phyloP scores from a whole-genome alignment of 441 rosid species.

The Erodium moschatum region DNA sequence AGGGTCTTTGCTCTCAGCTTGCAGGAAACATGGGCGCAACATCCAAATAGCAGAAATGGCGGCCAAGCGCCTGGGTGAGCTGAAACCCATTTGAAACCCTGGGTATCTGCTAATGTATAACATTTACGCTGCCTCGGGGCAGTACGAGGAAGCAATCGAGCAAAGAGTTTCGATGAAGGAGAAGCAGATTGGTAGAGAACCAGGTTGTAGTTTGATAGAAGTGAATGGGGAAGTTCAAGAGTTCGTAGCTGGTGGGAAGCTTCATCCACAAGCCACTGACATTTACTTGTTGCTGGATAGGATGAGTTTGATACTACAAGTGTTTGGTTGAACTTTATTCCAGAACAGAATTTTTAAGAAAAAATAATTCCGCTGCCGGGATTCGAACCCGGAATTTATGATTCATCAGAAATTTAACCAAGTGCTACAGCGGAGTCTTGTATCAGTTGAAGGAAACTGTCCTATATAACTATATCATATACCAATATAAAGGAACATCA shows the following conservation, averaged over 20 bases:
- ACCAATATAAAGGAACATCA: no score
- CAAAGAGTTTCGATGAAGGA: slow-evolving; percentile 45
- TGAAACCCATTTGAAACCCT: slow-evolving; percentile 41
- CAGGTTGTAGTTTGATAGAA: slow-evolving; percentile 58
- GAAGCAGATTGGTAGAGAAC: slow-evolving; percentile 41
- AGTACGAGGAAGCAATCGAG: slow-evolving; percentile 35
- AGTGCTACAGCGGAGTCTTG: no score
- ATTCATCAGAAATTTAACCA: no score
- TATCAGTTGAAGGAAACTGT: no score
- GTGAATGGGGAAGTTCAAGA: slow-evolving; percentile 48
- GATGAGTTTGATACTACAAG: slow-evolving; percentile 22
- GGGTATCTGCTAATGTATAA: slow-evolving; percentile 55
- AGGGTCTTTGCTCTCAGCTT: slow-evolving; percentile 47
- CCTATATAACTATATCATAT: no score
- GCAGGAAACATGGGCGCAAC: slow-evolving; percentile 33
- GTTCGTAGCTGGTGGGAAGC: slow-evolving; percentile 49
- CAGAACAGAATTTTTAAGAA: no score
- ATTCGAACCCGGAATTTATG: no score
- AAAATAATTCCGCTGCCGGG: no score
- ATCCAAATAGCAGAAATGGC: slow-evolving; percentile 41
- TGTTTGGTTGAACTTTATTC: slow-evolving; percentile 5
- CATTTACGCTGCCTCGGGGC: slow-evolving; percentile 35
- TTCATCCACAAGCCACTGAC: slow-evolving; percentile 37
- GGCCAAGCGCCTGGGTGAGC: slow-evolving; percentile 30
- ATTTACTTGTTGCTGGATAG: slow-evolving; percentile 40